Evolutionary conservation across 2,329 filamentous ascomycete species (phyloP), one percentile per base, ranked within the genome.

Genomic region (Colletotrichum eremochloae): DNA sequence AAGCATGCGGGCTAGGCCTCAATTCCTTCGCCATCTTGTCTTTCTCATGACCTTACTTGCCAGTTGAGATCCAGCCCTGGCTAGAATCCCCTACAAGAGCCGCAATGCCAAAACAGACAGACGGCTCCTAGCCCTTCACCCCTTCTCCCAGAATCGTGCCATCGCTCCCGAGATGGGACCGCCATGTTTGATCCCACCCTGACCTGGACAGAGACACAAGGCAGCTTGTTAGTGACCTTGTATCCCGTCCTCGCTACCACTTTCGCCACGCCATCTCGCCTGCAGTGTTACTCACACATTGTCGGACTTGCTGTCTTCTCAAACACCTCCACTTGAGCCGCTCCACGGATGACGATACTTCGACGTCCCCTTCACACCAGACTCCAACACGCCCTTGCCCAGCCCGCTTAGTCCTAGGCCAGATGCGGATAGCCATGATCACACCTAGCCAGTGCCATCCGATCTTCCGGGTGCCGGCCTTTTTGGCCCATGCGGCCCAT

Each of bases 101-200:
- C 72, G 64, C 72, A 72, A 72, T 63, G 33, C 61, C 56, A 72
- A 72, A 68, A 72, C 72, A 69, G 64, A 69, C 60, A 57, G 20
- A 8, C 14, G 15, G 20, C 36, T 55, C 64, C 60, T 44, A 31
- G 62, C 50, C 33, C 67, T 55, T 62, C 53, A 61, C 63, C 61
- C 67, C 67, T 65, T 72, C 67, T 44, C 29, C 42, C 38, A 20
- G 70, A 66, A 44, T 48, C 67, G 48, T 71, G 48, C 60, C 61
- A 44, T 71, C 44, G 29, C 56, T 65, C 42, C 65, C 58, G 58
- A 53, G 71, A 72, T 63, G 68, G 68, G 68, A 60, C 36, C 38
- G 4, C 42, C 44, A 68, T 53, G 42, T 55, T 5, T 36, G 52
- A 31, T 58, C 29, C 46, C 52, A 60, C 60, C 52, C 60, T 24